Base-by-base conservation (phyloP, 2,329 filamentous ascomycete species). In the Cytospora piceicola region DNA sequence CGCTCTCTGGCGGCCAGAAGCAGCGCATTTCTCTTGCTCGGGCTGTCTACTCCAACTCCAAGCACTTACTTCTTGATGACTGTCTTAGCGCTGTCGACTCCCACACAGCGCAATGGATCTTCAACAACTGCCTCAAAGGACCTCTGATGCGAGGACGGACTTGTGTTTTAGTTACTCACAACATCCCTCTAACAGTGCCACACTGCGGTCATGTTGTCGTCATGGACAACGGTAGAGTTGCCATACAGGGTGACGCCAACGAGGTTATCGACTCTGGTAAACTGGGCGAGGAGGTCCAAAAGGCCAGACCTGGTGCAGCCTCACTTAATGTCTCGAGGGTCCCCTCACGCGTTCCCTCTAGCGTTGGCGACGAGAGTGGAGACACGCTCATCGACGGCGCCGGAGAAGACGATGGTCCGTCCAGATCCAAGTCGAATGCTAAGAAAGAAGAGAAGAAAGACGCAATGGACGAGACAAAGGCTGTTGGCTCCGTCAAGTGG, bases 101-200 rank as follows among this genome's bases (percentile, higher is more conserved):
- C 4, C 95, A 99, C 73, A 98, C 95, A 0, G 94, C 94, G 2
- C 96, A 97, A 76, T 97, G 96, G 90, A 98, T 99, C 70, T 98
- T 98, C 79, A 91, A 90, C 75, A 91, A 97, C 77, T 96, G 94
- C 67, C 89, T 99, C 69, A 89, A 89, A 71, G 95, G 95, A 2
- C 91, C 92, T 7, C 79, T 99, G 60, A 98, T 99, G 95, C 81
- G 85, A 65, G 84, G 89, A 73, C 88, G 95, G 52, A 98, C 95
- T 32, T 98, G 95, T 76, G 92, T 99, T 62, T 83, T 99, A 53
- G 94, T 99, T 42, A 97, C 95, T 0, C 95, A 99, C 80, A 99
- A 98, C 73, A 87, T 95, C 32, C 86, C 91, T n/a, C 85, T 99
- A 22, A 95, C 93, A 71, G 88, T 93, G 9, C 93, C 94, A 6